These are phyloP conservation scores for Helianthus annuus DNA, from an alignment of 129 eudicot genomes.

Conservation along the genomic window HanXRQr2.0-SUNRISE NC_035448.2:135229229-135229728, in stretches of 20 bases:
- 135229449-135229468: neutral
- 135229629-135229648: neutral
- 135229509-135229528: too few relatives aligned
- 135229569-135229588: neutral
- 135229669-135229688: slow-evolving; percentile 7
- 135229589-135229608: neutral
- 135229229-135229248: too few relatives aligned
- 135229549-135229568: neutral
- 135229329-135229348: too few relatives aligned
- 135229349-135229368: too few relatives aligned
- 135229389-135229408: neutral
- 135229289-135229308: too few relatives aligned
- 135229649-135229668: neutral
- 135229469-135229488: neutral
- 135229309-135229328: too few relatives aligned
- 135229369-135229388: too few relatives aligned
- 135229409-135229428: neutral
- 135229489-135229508: neutral
- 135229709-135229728: slow-evolving; percentile 28
- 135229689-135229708: slow-evolving; percentile 24
- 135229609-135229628: neutral
- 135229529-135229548: neutral
- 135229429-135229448: neutral
- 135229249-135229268: too few relatives aligned
- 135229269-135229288: too few relatives aligned